Base-by-base conservation (phyloP, 768 basidiomycete species). In the Leccinellum albellum region DNA sequence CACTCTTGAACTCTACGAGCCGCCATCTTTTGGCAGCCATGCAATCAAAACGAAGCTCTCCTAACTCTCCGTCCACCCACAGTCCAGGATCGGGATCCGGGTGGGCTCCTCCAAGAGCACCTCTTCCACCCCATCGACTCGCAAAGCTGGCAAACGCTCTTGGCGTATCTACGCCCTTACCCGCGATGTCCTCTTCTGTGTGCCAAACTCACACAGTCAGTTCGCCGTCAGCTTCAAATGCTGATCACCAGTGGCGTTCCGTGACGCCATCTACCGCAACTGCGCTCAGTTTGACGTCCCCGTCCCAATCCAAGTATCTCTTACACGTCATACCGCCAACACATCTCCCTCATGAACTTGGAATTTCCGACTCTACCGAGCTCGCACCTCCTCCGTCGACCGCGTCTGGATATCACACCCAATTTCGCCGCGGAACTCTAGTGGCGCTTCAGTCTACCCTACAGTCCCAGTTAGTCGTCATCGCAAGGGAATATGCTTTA, bases 401-500 rank as follows among this genome's bases (percentile, higher is more conserved):
- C 49, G 84, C 88, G 2, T 86, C 87, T 6, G 87, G 88, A n/a
- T 89, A 90, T 63, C 87, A 91, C 60, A 78, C 82, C 17, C 87
- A 89, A 50, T 91, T 91, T 66, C 82, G 83, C 14, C 83, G 95
- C 26, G 95, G 95, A 8, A 86, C 85, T n/a, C 79, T 98, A 13
- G 82, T 98, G 4, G 88, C 94, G 0, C 78, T 98, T 0, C 84
- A 94, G 67, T 78, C 94, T 6, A 91, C 88, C 0, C 75, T 98
- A 1, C 87, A 91, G 42, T 81, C 86, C 1, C 95, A 97, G 69
- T 75, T 97, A 10, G 78, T 79, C 21, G 89, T 92, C 7, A 97
- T 98, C 51, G 94, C 95, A 14, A 87, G 87, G 72, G 95, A 98
- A 73, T 98, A 94, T 66, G 90, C 91, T 3, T 77, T 98, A 17